Evolutionary conservation across 1,284 basidiomycete species (phyloP).

Genomic region (Ganoderma leucocontextum): DNA sequence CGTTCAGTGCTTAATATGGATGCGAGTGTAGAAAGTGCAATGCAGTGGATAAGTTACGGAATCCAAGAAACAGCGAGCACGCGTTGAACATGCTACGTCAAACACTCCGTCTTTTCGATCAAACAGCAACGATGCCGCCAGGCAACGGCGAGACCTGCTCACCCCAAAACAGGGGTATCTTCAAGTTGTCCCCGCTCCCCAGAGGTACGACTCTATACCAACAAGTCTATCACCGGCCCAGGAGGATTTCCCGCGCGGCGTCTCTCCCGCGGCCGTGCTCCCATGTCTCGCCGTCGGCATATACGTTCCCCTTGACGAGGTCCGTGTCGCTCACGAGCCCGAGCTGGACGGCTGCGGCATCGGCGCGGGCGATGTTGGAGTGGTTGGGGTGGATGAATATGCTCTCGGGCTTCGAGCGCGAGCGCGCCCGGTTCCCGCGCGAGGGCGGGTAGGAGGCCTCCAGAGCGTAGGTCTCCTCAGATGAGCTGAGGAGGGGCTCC

Average conservation of each 20-base stretch:
- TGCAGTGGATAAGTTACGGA: neutral
- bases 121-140: neutral
- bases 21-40: neutral
- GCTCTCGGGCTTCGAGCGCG: slow-evolving; percentile 61
- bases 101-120: neutral
- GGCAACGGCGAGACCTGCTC: neutral
- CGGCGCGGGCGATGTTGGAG: slow-evolving; percentile 70
- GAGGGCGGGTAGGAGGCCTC: slow-evolving; percentile 31
- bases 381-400: slow-evolving; percentile 70
- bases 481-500: slow-evolving; percentile 48
- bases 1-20: neutral
- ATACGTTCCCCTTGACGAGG: slow-evolving; percentile 44
- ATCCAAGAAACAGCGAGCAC: neutral
- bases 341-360: slow-evolving; percentile 61
- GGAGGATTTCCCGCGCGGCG: slow-evolving; percentile 45
- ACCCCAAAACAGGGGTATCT: neutral
- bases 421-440: slow-evolving; percentile 46
- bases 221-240: slow-evolving; percentile 21
- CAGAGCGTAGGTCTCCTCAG: slow-evolving; percentile 30
- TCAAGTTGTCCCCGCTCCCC: neutral
- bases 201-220: neutral
- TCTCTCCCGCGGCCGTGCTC: slow-evolving; percentile 49
- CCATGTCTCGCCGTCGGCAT: slow-evolving; percentile 47
- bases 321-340: slow-evolving; percentile 57
- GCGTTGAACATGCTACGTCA: neutral